Evolutionary conservation across 2,329 filamentous ascomycete genomes (phyloP).

Genomic region (Hysterium pulicare): DNA sequence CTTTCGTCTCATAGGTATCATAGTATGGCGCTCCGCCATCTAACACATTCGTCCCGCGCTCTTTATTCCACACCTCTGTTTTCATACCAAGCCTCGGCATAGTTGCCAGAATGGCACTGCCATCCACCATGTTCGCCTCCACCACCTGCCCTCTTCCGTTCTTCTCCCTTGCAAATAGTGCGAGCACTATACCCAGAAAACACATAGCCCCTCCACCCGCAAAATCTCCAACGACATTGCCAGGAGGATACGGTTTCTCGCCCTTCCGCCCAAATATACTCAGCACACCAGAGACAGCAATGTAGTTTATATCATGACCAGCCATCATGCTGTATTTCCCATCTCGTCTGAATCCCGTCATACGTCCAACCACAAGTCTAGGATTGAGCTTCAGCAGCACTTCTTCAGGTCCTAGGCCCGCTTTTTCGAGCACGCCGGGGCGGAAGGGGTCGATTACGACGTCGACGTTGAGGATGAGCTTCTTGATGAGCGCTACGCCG

Average conservation of each 20-base stretch:
- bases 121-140: conserved; percentile 96
- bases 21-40: conserved; percentile 89
- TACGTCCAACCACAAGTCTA: conserved; percentile 73
- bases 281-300: conserved; percentile 80
- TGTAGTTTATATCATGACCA: conserved; percentile 95
- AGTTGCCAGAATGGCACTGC: conserved; percentile 71
- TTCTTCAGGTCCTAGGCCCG: conserved; percentile 68
- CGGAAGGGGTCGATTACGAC: conserved; percentile 91
- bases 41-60: conserved; percentile 71
- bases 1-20: conserved; percentile 80
- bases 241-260: conserved; percentile 72
- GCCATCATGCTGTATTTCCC: conserved; percentile 85
- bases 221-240: conserved; percentile 85
- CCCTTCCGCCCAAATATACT: conserved; percentile 68
- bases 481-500: conserved; percentile 64
- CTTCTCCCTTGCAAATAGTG: conserved; percentile 63
- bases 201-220: conserved; percentile 82
- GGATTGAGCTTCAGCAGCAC: conserved; percentile 67
- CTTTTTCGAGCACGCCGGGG: conserved; percentile 82
- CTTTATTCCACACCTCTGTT: conserved; percentile 58
- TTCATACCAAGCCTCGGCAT: conserved; percentile 70
- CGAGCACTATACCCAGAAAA: conserved; percentile 78
- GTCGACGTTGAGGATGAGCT: conserved; percentile 63
- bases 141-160: conserved; percentile 80
- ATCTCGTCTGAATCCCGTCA: conserved; percentile 87